Conservation (phyloP, 768 basidiomycete species). For the Clavaria fumosa region DNA sequence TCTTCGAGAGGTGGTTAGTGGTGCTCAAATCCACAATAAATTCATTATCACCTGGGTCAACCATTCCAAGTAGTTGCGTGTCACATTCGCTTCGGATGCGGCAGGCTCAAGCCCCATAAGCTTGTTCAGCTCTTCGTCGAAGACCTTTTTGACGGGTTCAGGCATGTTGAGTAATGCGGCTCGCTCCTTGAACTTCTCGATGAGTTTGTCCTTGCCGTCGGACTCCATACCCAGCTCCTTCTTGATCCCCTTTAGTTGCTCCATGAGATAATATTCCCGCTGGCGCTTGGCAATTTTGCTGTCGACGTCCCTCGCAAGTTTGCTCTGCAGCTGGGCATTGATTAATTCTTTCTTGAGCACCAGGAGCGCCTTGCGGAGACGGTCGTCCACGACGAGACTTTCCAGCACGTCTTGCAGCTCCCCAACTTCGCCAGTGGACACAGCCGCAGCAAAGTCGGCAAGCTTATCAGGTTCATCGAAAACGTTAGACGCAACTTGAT, state of each 20-base stretch:
- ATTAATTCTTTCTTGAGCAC: conserved; percentile 97
- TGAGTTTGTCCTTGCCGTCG: conserved; percentile 87
- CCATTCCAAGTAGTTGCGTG: conserved; percentile 91
- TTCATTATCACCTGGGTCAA: conserved; percentile 46
- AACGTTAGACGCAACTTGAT: conserved; percentile 81
- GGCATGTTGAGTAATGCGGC: conserved; percentile 79
- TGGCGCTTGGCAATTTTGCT: conserved; percentile 90
- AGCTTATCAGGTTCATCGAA: conserved; percentile 97
- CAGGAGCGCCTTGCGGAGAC: conserved; percentile 76
- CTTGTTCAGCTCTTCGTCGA: conserved; percentile 91
- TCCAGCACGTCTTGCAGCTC: conserved; percentile 93
- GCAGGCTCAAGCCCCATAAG: conserved; percentile 80
- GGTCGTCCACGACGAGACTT: conserved; percentile 69
- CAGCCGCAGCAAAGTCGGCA: conserved; percentile 94
- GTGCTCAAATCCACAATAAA: background rate
- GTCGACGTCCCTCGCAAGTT: conserved; percentile 86
- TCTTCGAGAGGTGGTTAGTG: conserved; percentile 24
- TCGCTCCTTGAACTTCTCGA: conserved; percentile 83
- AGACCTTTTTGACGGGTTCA: conserved; percentile 77
- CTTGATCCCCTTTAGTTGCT: conserved; percentile 91
- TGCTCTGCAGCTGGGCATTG: conserved; percentile 88
- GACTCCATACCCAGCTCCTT: conserved; percentile 92
- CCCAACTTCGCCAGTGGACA: conserved; percentile 80
- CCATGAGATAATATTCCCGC: conserved; percentile 91
- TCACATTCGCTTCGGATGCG: conserved; percentile 86